Evolutionary conservation across 1,284 basidiomycete genomes (phyloP), one percentile per base, ranked within the genome.

Genomic region (Trichosporon sp.): DNA sequence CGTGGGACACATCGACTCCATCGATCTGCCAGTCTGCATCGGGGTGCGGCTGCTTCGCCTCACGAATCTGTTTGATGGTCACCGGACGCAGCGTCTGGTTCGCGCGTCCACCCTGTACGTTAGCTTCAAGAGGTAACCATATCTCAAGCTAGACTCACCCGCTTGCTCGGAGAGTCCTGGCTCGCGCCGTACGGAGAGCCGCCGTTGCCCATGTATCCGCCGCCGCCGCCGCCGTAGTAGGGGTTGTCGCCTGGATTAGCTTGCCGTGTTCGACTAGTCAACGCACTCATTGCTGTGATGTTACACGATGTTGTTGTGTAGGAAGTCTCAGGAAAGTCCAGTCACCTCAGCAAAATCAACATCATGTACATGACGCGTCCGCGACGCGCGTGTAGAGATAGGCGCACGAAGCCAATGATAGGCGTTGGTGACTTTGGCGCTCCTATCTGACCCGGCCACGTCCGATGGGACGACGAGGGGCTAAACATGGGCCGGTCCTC

Each of bases 11-110:
- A 73, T 96, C 92, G 5, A 86, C 83, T 23, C 89, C 90, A 73
- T 95, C 93, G 62, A 98, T 87, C 67, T 86, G 87, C 88, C 94
- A 95, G 65, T 95, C 92, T 1, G 93, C 90, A 74, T 98, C 95
- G 0, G 90, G 86, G 78, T 97, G 92, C 6, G 89, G 86, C 84
- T 97, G 94, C 35, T 85, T 86, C 2, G 95, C 92, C 73, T 88
- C 87, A 62, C 86, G 77, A 63, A 98, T 86, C 81, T 97, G 94
- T 66, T 89, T 87, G 75, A 95, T 87, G 3, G 92, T 96, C 60
- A 97, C 88, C 5, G 96, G 93, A 60, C 95, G 88, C 29, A 98
- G 81, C 0, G 92, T 90, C 68, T 90, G 88, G 69, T 78, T 82
- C 85, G 34, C 27, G 8, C 66, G 64, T 12, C 88, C 69, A 56